phyloP scores from a whole-genome alignment of 2,329 filamentous ascomycete genomes.

The Aspergillus spinulosporus region DNA sequence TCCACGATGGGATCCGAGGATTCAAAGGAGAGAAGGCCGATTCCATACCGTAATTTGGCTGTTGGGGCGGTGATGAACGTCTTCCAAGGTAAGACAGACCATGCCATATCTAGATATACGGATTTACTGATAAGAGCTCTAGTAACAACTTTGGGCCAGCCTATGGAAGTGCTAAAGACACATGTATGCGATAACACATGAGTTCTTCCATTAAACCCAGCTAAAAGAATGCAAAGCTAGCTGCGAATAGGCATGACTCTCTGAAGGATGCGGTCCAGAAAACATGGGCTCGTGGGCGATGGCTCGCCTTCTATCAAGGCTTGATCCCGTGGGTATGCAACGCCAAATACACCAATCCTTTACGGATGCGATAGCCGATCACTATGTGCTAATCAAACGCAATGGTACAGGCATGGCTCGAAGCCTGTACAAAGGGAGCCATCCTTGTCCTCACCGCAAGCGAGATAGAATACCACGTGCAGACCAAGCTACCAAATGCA shows the following conservation, averaged over 20 bases:
- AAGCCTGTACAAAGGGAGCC: conserved; percentile 96
- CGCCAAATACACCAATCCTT: no score
- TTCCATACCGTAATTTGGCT: conserved; percentile 9
- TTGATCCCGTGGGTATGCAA: conserved; percentile 11
- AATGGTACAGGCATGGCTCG: conserved; percentile 72
- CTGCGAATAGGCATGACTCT: conserved; percentile 7
- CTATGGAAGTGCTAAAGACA: conserved; percentile 11
- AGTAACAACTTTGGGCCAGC: conserved; percentile 8
- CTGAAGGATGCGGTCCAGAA: conserved; percentile 3
- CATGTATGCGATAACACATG: background rate
- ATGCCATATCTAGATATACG: background rate
- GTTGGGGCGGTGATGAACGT: conserved; percentile 11
- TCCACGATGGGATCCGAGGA: background rate
- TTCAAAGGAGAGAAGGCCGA: conserved; percentile 5
- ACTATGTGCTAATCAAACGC: background rate
- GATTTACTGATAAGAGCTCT: background rate
- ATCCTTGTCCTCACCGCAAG: conserved; percentile 96
- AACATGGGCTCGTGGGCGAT: conserved; percentile 6
- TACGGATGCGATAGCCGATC: no score
- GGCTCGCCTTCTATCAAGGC: conserved; percentile 8
- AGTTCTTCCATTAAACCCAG: background rate
- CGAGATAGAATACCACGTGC: conserved; percentile 91
- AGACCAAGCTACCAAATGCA: conserved; percentile 32
- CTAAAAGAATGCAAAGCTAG: background rate
- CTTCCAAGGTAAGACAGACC: conserved; percentile 3